Evolutionary conservation across 192 early-diverging fungal species (phyloP).

Genomic region (Rhizoclosmatium globosum): DNA sequence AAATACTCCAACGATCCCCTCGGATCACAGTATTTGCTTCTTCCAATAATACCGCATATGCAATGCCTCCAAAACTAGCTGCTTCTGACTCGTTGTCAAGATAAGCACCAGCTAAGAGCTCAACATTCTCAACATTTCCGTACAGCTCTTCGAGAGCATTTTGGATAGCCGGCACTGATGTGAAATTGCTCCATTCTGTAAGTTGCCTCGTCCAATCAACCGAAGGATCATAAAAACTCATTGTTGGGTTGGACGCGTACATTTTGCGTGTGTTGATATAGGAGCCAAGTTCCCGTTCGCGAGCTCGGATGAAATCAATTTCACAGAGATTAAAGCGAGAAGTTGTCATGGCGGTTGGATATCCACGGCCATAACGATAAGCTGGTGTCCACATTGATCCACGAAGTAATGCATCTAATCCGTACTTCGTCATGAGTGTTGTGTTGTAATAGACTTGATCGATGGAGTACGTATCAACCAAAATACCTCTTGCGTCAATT

Average conservation of each 20-base stretch:
- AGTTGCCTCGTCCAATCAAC: background rate
- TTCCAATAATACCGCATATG: background rate
- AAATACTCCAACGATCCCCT: background rate
- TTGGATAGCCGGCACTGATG: background rate
- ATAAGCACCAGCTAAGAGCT: background rate
- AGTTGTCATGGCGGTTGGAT: constrained; percentile 1
- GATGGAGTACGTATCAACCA: constrained; percentile 4
- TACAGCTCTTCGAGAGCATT: background rate
- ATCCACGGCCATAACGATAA: background rate
- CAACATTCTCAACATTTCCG: background rate
- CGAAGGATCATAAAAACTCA: no score
- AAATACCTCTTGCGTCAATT: background rate
- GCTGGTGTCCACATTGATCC: background rate
- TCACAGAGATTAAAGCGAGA: background rate
- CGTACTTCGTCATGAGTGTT: constrained; percentile 1
- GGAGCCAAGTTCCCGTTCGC: background rate
- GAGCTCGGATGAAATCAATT: background rate
- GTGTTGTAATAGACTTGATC: constrained; percentile 15
- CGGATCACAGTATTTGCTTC: background rate
- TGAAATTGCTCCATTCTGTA: background rate
- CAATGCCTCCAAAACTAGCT: background rate
- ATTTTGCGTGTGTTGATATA: background rate
- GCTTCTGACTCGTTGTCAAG: background rate
- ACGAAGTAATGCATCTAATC: constrained; percentile 1
- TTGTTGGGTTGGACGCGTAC: background rate